Base-by-base conservation (phyloP, 441 rosid genomes). In the Daphne laureola region DNA sequence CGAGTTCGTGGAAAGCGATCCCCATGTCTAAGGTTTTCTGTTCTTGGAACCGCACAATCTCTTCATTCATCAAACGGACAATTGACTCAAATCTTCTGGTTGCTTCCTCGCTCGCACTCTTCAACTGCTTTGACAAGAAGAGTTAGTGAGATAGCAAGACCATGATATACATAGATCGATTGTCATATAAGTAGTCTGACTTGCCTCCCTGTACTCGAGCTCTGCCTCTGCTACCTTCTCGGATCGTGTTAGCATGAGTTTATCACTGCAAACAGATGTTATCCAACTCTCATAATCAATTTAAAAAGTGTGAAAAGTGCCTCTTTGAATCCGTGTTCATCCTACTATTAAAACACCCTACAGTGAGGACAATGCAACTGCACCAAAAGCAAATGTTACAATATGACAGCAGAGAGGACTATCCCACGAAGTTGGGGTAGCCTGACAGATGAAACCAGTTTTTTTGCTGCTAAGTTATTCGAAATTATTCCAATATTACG, bases 211-310 rank as follows among this genome's bases (percentile, higher is more conserved):
- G 67, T 82, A 94, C 63, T 94, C 97, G 12, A 67, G 59, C 77
- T 90, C 99, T 0, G 96, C 97, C 60, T 90, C 99, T 57, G 85
- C 82, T 71, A 79, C 93, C 78, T 70, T 86, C 31, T 90, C 95
- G 0, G 99, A 94, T 15, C 96, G 86, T 27, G 91, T 87, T 63
- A 82, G 71, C 90, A 85, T 80, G 50, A 90, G 96, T 68, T 90
- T 90, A 72, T 93, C 95, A 42, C 99, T 93, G 81, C 58, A 75
- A 57, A 50, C 55, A 54, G 4, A 52, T 16, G 35, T 12, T 14
- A 25, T 41, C 13, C 18, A 38, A 16, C 54, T 46, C n/a, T 52
- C 40, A 16, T 59, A 31, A 54, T 35, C 5, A 12, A 44, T 9
- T 18, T 18, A 14, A 3, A 52, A 15, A 18, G 17, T 45, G 38